Percentiles rank a stretch among this genome's conserved stretches.
Conservation (phyloP, 176 grass and related monocot species). For the Ensete glaucum region DNA sequence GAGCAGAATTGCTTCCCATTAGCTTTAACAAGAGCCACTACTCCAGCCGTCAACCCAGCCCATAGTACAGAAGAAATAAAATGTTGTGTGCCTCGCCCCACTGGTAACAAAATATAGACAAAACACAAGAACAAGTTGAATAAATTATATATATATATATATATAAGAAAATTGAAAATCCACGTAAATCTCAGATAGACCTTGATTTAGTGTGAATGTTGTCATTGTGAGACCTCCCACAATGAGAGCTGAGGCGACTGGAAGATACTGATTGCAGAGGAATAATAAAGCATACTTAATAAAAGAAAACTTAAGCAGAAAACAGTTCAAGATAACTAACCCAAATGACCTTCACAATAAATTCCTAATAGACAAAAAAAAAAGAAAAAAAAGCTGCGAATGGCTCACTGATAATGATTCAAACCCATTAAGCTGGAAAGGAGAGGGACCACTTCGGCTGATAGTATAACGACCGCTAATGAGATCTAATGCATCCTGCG, state of each 20-base stretch:
- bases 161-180: neutral
- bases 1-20: conserved; percentile 96
- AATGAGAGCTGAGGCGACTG: conserved; percentile 74
- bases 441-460: conserved; percentile 47
- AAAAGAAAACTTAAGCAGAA: neutral
- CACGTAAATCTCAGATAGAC: conserved; percentile 22
- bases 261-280: conserved; percentile 56
- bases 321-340: neutral
- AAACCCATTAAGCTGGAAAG: conserved; percentile 58
- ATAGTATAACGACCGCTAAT: conserved; percentile 72
- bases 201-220: conserved; percentile 84
- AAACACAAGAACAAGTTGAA: neutral
- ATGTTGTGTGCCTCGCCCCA: conserved; percentile 44
- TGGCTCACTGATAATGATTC: conserved; percentile 61
- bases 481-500: conserved; percentile 87
- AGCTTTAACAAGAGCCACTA: conserved; percentile 81
- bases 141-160: neutral
- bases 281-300: neutral
- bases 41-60: conserved; percentile 57
- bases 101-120: conserved; percentile 23
- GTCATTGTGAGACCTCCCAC: conserved; percentile 79
- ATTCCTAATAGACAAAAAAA: neutral
- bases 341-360: neutral
- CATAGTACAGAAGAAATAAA: conserved; percentile 57
- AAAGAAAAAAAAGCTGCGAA: neutral